Conservation (phyloP, 805 yeast species). For the Pichia gijzeniarum region DNA sequence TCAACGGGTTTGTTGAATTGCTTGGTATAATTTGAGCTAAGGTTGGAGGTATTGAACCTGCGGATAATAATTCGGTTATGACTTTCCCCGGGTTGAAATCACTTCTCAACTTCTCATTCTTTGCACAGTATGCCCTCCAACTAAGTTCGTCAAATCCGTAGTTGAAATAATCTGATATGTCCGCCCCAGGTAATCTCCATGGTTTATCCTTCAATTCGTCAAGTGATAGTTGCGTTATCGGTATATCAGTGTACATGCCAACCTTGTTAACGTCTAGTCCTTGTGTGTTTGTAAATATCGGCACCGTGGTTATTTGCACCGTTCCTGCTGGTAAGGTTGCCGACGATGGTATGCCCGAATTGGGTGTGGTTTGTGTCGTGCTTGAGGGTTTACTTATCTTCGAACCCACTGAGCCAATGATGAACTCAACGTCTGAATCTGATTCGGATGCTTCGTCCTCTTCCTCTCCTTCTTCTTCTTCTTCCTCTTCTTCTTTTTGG, state of each 20-base stretch:
- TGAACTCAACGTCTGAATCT: conserved; percentile 70
- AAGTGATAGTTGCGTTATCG: conserved; percentile 72
- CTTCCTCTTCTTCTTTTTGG: conserved; percentile 16
- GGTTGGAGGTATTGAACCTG: conserved; percentile 26
- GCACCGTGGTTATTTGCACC: conserved; percentile 26
- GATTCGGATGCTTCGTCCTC: conserved; percentile 21
- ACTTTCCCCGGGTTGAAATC: conserved; percentile 80
- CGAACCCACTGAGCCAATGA: conserved; percentile 43
- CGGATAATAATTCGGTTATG: conserved; percentile 50
- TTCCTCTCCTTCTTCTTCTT: conserved; percentile 16
- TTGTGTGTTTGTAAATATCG: conserved; percentile 31
- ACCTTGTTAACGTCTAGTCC: conserved; percentile 64
- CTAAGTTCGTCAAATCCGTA: conserved; percentile 95
- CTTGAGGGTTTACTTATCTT: conserved; percentile 15
- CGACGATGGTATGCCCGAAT: conserved; percentile 12
- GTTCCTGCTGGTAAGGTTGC: conserved; percentile 15
- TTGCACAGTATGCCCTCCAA: conserved; percentile 88
- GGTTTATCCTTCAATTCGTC: conserved; percentile 89
- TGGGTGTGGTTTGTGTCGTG: conserved; percentile 15
- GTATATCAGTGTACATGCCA: conserved; percentile 72
- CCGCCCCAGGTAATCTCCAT: conserved; percentile 98
- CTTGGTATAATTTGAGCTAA: conserved; percentile 21
- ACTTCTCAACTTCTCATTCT: conserved; percentile 74
- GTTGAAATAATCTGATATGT: conserved; percentile 88
- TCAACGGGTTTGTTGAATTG: conserved; percentile 21